A percentile compares a stretch with the other conserved stretches of the same genome.
Evolutionary conservation across 331 rosid genomes (phyloP).

Genomic region (Ulmus americana): DNA sequence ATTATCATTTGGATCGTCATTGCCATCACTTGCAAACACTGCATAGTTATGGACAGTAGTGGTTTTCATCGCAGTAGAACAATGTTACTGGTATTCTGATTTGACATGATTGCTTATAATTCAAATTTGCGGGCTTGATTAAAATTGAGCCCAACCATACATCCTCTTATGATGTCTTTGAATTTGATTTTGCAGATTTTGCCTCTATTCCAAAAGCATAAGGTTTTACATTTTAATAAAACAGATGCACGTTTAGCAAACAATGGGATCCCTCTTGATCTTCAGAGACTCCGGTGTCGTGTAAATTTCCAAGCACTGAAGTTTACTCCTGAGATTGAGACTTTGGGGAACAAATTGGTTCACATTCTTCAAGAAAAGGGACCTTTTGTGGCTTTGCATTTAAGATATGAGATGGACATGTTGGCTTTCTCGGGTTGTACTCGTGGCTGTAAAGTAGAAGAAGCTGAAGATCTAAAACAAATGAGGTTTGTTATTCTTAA

Average conservation of each 20-base stretch:
- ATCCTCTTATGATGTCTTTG: slow-evolving; percentile 21
- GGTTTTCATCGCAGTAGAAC: too few species aligned
- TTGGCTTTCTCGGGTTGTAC: slow-evolving; percentile 98
- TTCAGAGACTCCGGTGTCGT: slow-evolving; percentile 87
- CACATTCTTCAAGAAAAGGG: slow-evolving; percentile 66
- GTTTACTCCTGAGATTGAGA: slow-evolving; percentile 84
- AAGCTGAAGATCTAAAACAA: slow-evolving; percentile 82
- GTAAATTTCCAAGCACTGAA: slow-evolving; percentile 86
- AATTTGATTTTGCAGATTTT: slow-evolving; percentile 60
- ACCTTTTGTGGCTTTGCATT: slow-evolving; percentile 79
- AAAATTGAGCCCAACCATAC: background rate
- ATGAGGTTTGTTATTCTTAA: slow-evolving; percentile 55
- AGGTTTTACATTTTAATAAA: slow-evolving; percentile 81
- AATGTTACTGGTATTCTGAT: too few species aligned
- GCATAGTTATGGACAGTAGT: too few species aligned
- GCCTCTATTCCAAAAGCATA: slow-evolving; percentile 69
- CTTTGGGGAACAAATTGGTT: slow-evolving; percentile 69
- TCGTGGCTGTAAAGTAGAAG: slow-evolving; percentile 71
- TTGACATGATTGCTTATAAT: too few species aligned
- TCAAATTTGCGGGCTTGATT: too few species aligned
- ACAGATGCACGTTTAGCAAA: slow-evolving; percentile 94
- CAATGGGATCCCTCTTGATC: slow-evolving; percentile 65
- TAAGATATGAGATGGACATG: slow-evolving; percentile 99
- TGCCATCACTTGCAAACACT: too few species aligned
- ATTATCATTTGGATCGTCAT: too few species aligned